Base-by-base conservation (phyloP, 345 rosid species). In the Aquilaria yunnanensis region DNA sequence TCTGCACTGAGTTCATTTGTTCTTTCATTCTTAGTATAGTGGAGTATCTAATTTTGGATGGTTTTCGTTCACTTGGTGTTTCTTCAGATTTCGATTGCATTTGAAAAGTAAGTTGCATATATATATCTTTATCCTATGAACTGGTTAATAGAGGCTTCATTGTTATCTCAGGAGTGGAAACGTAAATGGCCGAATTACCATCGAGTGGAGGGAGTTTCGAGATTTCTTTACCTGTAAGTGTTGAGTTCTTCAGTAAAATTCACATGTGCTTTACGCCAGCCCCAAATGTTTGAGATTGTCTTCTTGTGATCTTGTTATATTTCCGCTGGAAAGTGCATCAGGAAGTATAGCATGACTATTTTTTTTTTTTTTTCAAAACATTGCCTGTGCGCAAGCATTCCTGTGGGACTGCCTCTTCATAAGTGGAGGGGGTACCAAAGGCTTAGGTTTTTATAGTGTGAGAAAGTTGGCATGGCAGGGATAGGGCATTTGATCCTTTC, bases 161-260 rank as follows among this genome's bases (percentile, higher is more conserved):
- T 49, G 14, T 60, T 31, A 29, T 43, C 63, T 49, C 62, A 59
- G 77, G 72, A 47, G 65, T 51, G 62, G 70, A 66, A 56, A 34
- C 59, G 59, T 51, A 51, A 57, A 83, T 85, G 88, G 88, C 71
- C 59, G 80, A 74, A 70, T 64, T 59, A 33, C 61, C 12, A 56
- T 45, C 62, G 32, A 31, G 61, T 57, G 78, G 54, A 47, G 84
- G 65, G 34, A 51, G 48, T 53, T 47, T 62, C 34, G 72, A 72
- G 60, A 57, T 37, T 51, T 59, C 61, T 51, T 65, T 69, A 59
- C 57, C 48, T 30, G 88, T 85, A 72, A 77, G 81, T 65, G 56
- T 31, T 62, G 23, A 12, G 5, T 59, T 4, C 1, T 59, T 4
- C 1, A 9, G 45, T 37, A 4, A 11, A 6, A 23, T 43, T 37